Base-by-base conservation (phyloP, 1,139 yeast genomes). In the Pneumocystis oryctolagi region DNA sequence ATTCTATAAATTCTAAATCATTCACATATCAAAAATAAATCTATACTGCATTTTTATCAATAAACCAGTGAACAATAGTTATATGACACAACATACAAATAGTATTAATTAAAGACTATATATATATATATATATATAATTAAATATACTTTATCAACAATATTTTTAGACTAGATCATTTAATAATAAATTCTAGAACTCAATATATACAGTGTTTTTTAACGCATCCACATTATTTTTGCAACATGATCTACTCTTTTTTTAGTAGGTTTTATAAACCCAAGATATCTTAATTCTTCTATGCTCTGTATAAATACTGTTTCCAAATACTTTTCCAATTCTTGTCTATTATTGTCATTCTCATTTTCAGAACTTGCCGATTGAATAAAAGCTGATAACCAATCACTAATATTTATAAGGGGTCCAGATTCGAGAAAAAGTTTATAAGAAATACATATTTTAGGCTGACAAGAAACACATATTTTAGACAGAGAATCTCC, bases 191-290 rank as follows among this genome's bases (percentile, higher is more conserved):
- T 12, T 25, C 16, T 28, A 25, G 14, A 47, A 47, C n/a, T n/a
- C n/a, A 40, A 42, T 8, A 25, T 25, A 4, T 12, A 25, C n/a
- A 47, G 8, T 25, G 6, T 16, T 16, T 14, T 12, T 47, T 25
- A 47, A 47, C 55, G 55, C 55, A 47, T 47, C 55, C 55, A 47
- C 25, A 31, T 25, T 47, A 47, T 47, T 47, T 47, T 47, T 47
- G 55, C 55, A 47, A 64, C 66, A 42, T 64, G 66, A 60, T 64
- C 66, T 20, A 65, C 63, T 64, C 63, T 64, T 28, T 64, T 62
- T 34, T 40, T 59, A 30, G 66, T 64, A 32, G 64, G 53, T 35
- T 61, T 63, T 56, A 64, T 62, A 40, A 64, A 53, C 28, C 65
- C 66, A 58, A 64, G 37, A 58, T 63, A 64, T n/a, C 63, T 57